A percentile compares a stretch with the other conserved stretches of the same genome.
These are phyloP conservation scores for Phtheirospermum japonicum DNA, from an alignment of 257 asterid species.

Conservation along the genomic window DNA sequence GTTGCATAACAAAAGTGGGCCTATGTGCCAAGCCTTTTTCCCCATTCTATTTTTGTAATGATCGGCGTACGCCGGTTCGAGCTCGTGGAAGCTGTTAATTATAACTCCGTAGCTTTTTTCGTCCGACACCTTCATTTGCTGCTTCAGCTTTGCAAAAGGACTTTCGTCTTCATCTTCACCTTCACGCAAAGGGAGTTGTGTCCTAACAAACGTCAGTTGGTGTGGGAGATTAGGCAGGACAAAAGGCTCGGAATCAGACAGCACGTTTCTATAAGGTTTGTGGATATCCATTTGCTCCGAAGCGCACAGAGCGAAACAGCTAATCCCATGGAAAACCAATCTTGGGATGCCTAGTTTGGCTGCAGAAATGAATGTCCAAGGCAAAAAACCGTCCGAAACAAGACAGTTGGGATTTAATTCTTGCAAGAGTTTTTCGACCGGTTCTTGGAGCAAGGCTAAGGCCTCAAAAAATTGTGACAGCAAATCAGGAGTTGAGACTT, in stretches of 20 bases:
- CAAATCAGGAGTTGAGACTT: slow-evolving; percentile 15
- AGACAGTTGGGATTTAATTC: slow-evolving; percentile 36
- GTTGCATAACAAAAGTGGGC: slow-evolving; percentile 42
- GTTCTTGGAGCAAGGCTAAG: slow-evolving; percentile 33
- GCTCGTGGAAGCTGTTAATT: slow-evolving; percentile 52
- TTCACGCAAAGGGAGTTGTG: slow-evolving; percentile 28
- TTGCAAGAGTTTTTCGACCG: slow-evolving; percentile 36
- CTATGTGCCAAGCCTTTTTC: slow-evolving; percentile 44
- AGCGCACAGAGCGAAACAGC: slow-evolving; percentile 34
- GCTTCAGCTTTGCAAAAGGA: neutral
- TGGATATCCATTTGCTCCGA: slow-evolving; percentile 27
- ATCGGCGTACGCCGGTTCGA: slow-evolving; percentile 43
- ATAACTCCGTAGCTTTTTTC: slow-evolving; percentile 42
- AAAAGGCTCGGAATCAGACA: slow-evolving; percentile 46
- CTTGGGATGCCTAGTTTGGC: slow-evolving; percentile 47
- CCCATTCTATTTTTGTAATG: slow-evolving; percentile 34
- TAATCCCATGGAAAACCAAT: slow-evolving; percentile 39
- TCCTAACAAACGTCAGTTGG: slow-evolving; percentile 24
- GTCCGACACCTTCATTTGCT: slow-evolving; percentile 26
- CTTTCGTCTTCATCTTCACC: neutral
- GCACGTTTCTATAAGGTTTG: slow-evolving; percentile 37
- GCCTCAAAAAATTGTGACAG: slow-evolving; percentile 24
- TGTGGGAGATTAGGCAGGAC: slow-evolving; percentile 42
- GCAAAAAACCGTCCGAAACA: slow-evolving; percentile 44
- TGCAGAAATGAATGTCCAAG: slow-evolving; percentile 47